phyloP scores from a whole-genome alignment of 495 filamentous ascomycete species.

The Neurospora discreta region DNA sequence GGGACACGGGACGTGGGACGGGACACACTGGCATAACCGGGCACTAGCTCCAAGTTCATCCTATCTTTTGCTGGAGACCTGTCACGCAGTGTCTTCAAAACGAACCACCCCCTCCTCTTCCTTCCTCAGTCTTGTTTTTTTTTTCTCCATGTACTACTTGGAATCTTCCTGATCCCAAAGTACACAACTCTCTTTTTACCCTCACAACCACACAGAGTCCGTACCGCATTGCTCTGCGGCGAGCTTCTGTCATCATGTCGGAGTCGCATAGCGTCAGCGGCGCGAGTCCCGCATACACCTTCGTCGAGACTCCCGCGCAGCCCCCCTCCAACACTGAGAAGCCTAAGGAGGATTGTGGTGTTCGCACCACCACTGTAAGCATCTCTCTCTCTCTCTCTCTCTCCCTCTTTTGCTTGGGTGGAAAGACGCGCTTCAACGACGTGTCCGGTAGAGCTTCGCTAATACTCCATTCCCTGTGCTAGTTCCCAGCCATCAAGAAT shows the following conservation, averaged over 20 bases:
- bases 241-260: conserved; percentile 26
- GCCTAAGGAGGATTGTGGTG: conserved; percentile 54
- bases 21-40: not conserved
- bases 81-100: not conserved
- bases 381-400: not conserved
- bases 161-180: conserved; percentile 2
- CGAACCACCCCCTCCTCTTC: not conserved
- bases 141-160: not conserved
- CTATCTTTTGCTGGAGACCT: not conserved
- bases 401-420: not conserved
- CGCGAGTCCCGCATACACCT: conserved; percentile 54
- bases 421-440: conserved; percentile 2
- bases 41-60: not conserved
- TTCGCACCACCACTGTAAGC: conserved; percentile 59
- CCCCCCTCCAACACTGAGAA: conserved; percentile 44
- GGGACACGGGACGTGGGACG: not conserved
- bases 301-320: conserved; percentile 65
- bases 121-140: not conserved
- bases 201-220: not conserved
- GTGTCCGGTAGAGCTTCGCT: conserved; percentile 4
- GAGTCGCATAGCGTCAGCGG: conserved; percentile 36
- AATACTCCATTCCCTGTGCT: conserved; percentile 5
- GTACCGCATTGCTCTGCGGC: conserved; percentile 10
- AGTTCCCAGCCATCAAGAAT: conserved; percentile 75
- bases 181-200: not conserved